These are phyloP conservation scores for Diaporthe eres DNA, from an alignment of 2,329 filamentous ascomycete genomes.

Conservation along the genomic window DNA sequence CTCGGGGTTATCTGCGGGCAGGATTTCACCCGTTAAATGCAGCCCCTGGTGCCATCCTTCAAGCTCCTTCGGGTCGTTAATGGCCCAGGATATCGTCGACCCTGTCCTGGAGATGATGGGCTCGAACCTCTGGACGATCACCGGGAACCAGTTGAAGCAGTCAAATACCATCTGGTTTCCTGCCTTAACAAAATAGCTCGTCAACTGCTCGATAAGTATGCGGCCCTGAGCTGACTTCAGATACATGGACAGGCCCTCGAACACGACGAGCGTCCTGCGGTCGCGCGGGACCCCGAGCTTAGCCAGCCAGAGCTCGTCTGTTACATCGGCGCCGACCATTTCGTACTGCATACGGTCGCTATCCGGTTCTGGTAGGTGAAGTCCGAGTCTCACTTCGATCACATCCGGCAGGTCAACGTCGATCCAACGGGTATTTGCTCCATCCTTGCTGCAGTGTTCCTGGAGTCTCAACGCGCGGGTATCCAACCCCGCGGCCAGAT, in stretches of 20 bases:
- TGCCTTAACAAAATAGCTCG: conserved; percentile 21
- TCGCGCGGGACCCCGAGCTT: conserved; percentile 19
- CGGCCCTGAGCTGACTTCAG: conserved; percentile 35
- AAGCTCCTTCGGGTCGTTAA: conserved; percentile 32
- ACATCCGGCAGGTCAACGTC: conserved; percentile 40
- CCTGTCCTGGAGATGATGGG: conserved; percentile 36
- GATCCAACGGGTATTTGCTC: conserved; percentile 35
- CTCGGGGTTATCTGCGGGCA: conserved; percentile 6
- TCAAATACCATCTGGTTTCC: conserved; percentile 39
- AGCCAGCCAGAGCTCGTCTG: conserved; percentile 39
- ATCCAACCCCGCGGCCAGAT: conserved; percentile 41
- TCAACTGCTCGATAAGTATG: conserved; percentile 31
- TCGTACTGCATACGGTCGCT: conserved; percentile 27
- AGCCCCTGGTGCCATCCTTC: conserved; percentile 25
- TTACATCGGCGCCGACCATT: conserved; percentile 32
- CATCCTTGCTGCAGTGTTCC: background rate
- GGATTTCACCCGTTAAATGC: conserved; percentile 20
- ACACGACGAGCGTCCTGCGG: conserved; percentile 36
- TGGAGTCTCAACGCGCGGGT: conserved; percentile 39
- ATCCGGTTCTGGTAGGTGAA: conserved; percentile 22
- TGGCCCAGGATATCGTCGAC: conserved; percentile 31
- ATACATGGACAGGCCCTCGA: conserved; percentile 42
- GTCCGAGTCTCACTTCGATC: conserved; percentile 34
- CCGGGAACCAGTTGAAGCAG: conserved; percentile 25
- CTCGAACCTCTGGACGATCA: conserved; percentile 31